phyloP scores from a whole-genome alignment of 106 monocot genomes.

The Acorus calamus region DNA sequence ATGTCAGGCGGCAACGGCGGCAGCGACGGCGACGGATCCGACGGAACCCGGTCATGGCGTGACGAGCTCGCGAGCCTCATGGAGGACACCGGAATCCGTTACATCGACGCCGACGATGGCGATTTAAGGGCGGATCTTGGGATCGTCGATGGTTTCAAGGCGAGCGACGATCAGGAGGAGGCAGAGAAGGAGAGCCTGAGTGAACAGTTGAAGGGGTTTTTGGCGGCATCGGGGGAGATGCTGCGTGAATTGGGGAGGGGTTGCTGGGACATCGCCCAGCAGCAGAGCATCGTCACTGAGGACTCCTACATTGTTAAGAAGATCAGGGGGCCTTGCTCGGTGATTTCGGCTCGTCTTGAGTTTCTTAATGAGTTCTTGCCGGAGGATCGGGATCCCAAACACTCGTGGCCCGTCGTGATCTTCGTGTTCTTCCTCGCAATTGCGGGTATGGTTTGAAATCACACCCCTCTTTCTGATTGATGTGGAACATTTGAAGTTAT shows the following conservation, averaged over 20 bases:
- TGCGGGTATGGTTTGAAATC: conserved; percentile 28
- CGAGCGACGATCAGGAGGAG: conserved; percentile 16
- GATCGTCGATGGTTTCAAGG: conserved; percentile 7
- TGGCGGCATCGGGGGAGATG: conserved; percentile 69
- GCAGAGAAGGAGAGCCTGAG: conserved; percentile 55
- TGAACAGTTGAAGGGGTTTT: conserved; percentile 79
- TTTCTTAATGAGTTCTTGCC: conserved; percentile 96
- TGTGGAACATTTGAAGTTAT: not conserved
- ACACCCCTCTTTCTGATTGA: not conserved
- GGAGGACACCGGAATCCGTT: conserved; percentile 32
- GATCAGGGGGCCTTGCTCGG: conserved; percentile 32
- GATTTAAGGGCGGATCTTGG: conserved; percentile 1
- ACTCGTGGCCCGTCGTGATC: conserved; percentile 69
- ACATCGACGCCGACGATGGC: conserved; percentile 5
- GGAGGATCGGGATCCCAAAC: conserved; percentile 82
- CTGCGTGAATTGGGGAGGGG: conserved; percentile 55
- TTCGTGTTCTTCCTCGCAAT: conserved; percentile 57
- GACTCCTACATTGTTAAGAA: conserved; percentile 42
- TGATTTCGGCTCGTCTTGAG: conserved; percentile 28
- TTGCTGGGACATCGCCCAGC: conserved; percentile 39
- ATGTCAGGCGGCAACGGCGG: not conserved
- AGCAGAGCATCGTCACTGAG: conserved; percentile 62
- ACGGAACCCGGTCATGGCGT: conserved; percentile 42
- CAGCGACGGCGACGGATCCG: conserved; percentile 5
- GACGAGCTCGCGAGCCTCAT: conserved; percentile 50